These are phyloP conservation scores for Astragalus membranaceus DNA, from an alignment of 306 rosid species.

Conservation along the genomic window DNA sequence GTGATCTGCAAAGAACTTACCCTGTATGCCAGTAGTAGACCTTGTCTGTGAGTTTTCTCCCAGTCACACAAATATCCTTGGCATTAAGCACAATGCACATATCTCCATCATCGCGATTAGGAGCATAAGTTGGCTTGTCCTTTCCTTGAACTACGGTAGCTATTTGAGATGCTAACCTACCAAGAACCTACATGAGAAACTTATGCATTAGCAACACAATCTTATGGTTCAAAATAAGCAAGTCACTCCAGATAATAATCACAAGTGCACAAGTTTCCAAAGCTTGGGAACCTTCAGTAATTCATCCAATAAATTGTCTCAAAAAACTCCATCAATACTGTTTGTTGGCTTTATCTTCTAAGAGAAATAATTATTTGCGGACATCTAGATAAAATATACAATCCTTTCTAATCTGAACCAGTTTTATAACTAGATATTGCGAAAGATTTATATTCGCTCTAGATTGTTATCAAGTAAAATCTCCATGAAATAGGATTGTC, in stretches of 20 bases:
- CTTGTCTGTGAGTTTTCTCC: conserved; percentile 84
- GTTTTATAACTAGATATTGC: background rate
- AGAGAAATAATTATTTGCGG: too few relatives aligned
- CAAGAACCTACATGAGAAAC: conserved; percentile 56
- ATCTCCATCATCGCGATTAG: conserved; percentile 91
- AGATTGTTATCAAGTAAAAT: background rate
- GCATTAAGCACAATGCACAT: conserved; percentile 96
- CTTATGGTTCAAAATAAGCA: conserved; percentile 9
- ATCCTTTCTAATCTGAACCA: background rate
- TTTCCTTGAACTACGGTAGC: conserved; percentile 91
- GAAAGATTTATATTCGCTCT: background rate
- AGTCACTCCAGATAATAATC: background rate
- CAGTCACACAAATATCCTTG: conserved; percentile 77
- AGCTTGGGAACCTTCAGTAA: background rate
- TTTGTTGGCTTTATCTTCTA: background rate
- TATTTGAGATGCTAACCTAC: conserved; percentile 92
- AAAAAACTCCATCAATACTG: background rate
- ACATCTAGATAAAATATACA: too few relatives aligned
- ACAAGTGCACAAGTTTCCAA: background rate
- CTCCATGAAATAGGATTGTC: background rate
- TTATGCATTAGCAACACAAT: background rate
- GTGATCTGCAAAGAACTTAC: conserved; percentile 31
- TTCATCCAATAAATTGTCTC: background rate
- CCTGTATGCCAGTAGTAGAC: conserved; percentile 95
- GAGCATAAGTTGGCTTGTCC: conserved; percentile 89